Conservation (phyloP, 495 filamentous ascomycete genomes). For the Xylaria palmicola region DNA sequence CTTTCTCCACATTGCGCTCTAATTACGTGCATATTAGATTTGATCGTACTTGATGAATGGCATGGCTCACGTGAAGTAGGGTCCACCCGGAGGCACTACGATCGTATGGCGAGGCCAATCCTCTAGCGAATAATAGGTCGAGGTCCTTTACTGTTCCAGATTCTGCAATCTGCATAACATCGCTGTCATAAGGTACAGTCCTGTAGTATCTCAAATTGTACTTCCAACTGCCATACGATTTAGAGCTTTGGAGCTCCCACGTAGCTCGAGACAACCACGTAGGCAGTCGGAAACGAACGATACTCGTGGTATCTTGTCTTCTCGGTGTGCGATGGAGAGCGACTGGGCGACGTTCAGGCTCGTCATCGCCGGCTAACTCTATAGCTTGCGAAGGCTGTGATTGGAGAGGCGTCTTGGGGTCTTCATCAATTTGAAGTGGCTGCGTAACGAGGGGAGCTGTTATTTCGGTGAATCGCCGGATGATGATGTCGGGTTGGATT, state of each 20-base stretch:
- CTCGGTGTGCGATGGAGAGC: background rate
- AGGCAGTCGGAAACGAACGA: background rate
- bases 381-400: background rate
- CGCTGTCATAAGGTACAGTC: background rate
- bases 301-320: background rate
- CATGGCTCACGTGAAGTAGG: conserved; percentile 14
- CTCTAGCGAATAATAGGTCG: conserved; percentile 12
- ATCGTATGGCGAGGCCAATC: conserved; percentile 19
- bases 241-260: conserved; percentile 20
- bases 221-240: conserved; percentile 17
- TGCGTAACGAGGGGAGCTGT: background rate
- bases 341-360: background rate
- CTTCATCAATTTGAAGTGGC: background rate
- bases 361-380: background rate
- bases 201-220: conserved; percentile 16
- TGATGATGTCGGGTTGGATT: conserved; percentile 27
- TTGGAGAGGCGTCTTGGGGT: too few relatives aligned
- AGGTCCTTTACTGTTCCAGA: conserved; percentile 4
- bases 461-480: conserved; percentile 10
- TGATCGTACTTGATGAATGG: background rate
- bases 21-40: background rate
- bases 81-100: background rate
- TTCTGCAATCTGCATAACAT: background rate
- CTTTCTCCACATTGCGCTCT: background rate
- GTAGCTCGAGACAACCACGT: background rate